These are phyloP conservation scores for Aureobasidium sp. DNA, from an alignment of 2,329 filamentous ascomycete genomes.

Conservation along the genomic window DNA sequence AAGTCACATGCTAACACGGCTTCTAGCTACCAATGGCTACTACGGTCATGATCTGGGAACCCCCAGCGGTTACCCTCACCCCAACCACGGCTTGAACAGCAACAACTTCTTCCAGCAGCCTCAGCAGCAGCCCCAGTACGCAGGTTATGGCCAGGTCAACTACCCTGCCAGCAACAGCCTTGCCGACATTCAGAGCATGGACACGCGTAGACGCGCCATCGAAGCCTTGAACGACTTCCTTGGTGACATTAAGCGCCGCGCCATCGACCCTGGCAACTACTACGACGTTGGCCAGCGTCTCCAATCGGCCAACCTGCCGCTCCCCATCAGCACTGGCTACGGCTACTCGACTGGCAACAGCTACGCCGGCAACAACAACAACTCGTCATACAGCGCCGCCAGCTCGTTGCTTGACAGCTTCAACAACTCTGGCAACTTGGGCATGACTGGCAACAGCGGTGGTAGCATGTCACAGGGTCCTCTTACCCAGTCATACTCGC, in stretches of 20 bases:
- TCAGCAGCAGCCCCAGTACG: conserved; percentile 24
- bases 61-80: conserved; percentile 17
- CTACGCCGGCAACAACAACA: conserved; percentile 27
- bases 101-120: conserved; percentile 20
- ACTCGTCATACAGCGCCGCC: conserved; percentile 16
- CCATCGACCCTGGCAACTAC: conserved; percentile 84
- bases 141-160: conserved; percentile 34
- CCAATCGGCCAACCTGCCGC: conserved; percentile 53
- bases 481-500: conserved; percentile 70
- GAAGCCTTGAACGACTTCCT: conserved; percentile 93
- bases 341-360: conserved; percentile 32
- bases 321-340: conserved; percentile 26
- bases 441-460: conserved; percentile 19
- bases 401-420: conserved; percentile 29
- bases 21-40: conserved; percentile 19
- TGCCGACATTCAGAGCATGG: conserved; percentile 39
- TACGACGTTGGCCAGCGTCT: conserved; percentile 83
- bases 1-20: background rate
- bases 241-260: conserved; percentile 80
- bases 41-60: conserved; percentile 19
- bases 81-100: conserved; percentile 22
- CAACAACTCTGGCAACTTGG: conserved; percentile 14
- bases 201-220: conserved; percentile 67
- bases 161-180: conserved; percentile 34
- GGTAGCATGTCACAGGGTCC: conserved; percentile 43